Base-by-base conservation (phyloP, 345 rosid species). In the Citrus glauca region DNA sequence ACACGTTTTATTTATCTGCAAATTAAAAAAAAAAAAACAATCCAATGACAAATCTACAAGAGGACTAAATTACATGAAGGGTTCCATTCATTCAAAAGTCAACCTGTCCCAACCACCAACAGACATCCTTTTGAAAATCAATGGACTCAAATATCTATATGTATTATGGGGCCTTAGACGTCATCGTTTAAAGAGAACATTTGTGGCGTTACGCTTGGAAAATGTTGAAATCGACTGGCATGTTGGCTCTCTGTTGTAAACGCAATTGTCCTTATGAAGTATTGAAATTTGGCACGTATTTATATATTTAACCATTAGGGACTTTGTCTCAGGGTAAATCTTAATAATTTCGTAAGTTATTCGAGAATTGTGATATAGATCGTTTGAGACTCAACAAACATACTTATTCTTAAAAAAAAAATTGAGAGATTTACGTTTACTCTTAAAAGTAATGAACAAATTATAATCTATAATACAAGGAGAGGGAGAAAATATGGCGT, bases 401-500 rank as follows among this genome's bases (percentile, higher is more conserved):
- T 40, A 40, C 13, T 9, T 40, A 9, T 2, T 9, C 11, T 40
- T 0, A 3, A 0, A 32, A 2, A 9, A 40, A 40, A 38, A 7
- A 7, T 0, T 0, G 2, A 40, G 11, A 38, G 10, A 38, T 38
- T 1, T 38, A 38, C 2, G 8, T 8, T 38, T 38, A 38, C 10
- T 9, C 0, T 40, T 40, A 40, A 40, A 40, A 40, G 11, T 40
- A 40, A 9, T 38, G 3, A 7, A 38, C 2, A 40, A 40, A 40
- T 40, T 40, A 9, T 8, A 40, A 40, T 40, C 11, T 2, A 9
- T 40, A 40, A 40, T 40, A 40, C 2, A 0, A 9, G 4, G 4
- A 9, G 0, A 40, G 13, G 13, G 0, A 40, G 13, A 0, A 40
- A 40, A 40, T 9, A 9, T 40, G 4, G 4, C 2, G 13, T 0